Conservation (phyloP, 441 rosid species). For the Euphorbia celastroides region DNA sequence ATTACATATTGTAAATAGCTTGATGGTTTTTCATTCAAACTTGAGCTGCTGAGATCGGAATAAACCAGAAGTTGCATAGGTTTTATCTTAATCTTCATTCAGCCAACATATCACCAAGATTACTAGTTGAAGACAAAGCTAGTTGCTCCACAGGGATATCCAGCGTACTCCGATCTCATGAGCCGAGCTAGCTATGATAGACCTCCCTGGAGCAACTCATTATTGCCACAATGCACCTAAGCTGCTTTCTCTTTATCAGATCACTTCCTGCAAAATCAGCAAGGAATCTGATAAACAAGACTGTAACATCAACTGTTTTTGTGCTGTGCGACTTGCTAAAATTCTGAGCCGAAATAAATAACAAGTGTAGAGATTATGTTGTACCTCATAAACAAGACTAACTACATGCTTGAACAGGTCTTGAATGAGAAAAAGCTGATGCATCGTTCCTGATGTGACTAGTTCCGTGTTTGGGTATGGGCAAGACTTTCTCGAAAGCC, state of each 20-base stretch:
- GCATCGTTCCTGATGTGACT: slow-evolving; percentile 32
- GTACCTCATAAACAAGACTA: slow-evolving; percentile 34
- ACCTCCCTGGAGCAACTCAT: slow-evolving; percentile 5
- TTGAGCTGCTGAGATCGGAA: slow-evolving; percentile 12
- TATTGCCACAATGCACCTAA: background rate
- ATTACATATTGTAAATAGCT: slow-evolving; percentile 2
- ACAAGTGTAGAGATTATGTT: background rate
- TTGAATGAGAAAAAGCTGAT: slow-evolving; percentile 36
- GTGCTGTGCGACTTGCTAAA: background rate
- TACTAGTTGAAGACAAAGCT: slow-evolving; percentile 15
- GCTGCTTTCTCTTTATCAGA: background rate
- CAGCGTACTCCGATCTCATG: slow-evolving; percentile 12
- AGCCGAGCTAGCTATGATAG: slow-evolving; percentile 4
- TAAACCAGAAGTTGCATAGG: slow-evolving; percentile 11
- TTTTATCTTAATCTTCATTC: background rate
- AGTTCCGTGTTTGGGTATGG: slow-evolving; percentile 35
- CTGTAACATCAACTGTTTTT: background rate
- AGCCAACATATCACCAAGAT: slow-evolving; percentile 1
- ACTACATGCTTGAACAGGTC: slow-evolving; percentile 73
- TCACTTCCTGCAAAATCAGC: slow-evolving; percentile 17
- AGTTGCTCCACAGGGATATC: slow-evolving; percentile 11
- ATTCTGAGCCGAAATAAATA: too few relatives aligned
- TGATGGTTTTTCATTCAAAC: background rate
- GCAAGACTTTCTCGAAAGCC: slow-evolving; percentile 74
- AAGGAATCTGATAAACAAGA: background rate